Percentiles rank a stretch among this genome's conserved stretches.
Conservation (phyloP, 2,329 filamentous ascomycete species). For the Claviceps maximensis region DNA sequence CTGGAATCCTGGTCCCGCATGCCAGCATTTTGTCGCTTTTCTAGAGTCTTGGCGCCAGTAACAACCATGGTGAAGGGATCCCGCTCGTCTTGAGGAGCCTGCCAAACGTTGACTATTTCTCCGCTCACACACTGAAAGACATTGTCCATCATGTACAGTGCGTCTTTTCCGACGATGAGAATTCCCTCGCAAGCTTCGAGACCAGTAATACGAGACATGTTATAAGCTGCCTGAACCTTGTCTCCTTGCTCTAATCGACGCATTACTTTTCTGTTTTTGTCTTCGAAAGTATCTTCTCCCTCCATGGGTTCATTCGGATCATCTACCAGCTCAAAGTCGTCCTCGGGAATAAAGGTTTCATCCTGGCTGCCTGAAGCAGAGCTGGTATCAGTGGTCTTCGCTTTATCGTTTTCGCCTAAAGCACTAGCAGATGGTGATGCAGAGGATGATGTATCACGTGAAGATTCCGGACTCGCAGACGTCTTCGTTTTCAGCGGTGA, state of each 20-base stretch:
- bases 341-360: constrained; percentile 42
- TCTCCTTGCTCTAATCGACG: constrained; percentile 81
- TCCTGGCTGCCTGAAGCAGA: constrained; percentile 11
- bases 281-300: constrained; percentile 66
- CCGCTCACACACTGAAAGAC: constrained; percentile 91
- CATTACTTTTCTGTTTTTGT: constrained; percentile 98
- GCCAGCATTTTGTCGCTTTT: constrained; percentile 45
- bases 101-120: constrained; percentile 93
- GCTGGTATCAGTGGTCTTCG: constrained; percentile 12
- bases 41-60: constrained; percentile 47
- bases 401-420: constrained; percentile 10
- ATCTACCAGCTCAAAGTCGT: constrained; percentile 92
- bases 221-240: constrained; percentile 85
- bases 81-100: constrained; percentile 81
- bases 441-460: constrained; percentile 8
- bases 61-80: constrained; percentile 95
- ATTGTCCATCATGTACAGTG: constrained; percentile 88
- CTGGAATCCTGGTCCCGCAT: constrained; percentile 63
- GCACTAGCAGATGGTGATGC: constrained; percentile 10
- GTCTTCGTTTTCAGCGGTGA: constrained; percentile 23
- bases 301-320: constrained; percentile 79
- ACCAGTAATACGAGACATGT: constrained; percentile 86
- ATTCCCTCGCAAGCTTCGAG: constrained; percentile 90
- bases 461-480: constrained; percentile 10
- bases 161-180: constrained; percentile 82